Evolutionary conservation across 2,329 filamentous ascomycete genomes (phyloP), one percentile per base, ranked within the genome.

Genomic region (Fusarium temperatum): DNA sequence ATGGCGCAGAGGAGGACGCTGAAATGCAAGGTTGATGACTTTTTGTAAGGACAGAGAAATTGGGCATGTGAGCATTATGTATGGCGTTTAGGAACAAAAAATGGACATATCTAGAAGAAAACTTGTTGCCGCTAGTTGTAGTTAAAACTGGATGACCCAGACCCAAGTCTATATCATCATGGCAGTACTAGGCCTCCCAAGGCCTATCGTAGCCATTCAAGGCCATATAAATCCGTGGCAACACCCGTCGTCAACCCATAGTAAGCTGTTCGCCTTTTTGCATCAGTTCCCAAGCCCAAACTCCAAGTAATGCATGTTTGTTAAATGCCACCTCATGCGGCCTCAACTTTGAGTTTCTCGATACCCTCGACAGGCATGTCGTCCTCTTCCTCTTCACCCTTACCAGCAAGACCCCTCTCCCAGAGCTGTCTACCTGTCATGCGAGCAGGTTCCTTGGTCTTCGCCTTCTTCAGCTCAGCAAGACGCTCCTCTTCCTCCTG

Each of bases 401-500:
- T 93, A 54, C 89, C 87, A 57, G 84, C 92, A 78, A 95, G 82
- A 35, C 93, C 93, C 57, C 87, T 88, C 85, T 95, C 93, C 92
- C 93, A 96, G 42, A 96, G 85, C 80, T 96, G 92, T 79, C 85
- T 91, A 24, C 93, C 94, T 3, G 93, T 92, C 75, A 95, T 83
- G 79, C 87, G 91, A 44, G 91, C 89, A 22, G 93, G 90, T 69
- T 94, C 93, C 86, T 94, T 96, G 68, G 90, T 87, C 78, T 87
- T 92, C 24, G 91, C 90, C 85, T 94, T 92, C 84, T 94, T 95
- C 84, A 94, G 89, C 84, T 97, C 95, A 56, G 95, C 94, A 39
- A 91, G 86, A 73, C 93, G 90, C 77, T 96, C 93, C 74, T 96
- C 94, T 81, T 93, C 92, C 77, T 91, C 89, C 75, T 84, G 87